phyloP scores from a whole-genome alignment of 768 basidiomycete species.

The Termitomyces sp. region DNA sequence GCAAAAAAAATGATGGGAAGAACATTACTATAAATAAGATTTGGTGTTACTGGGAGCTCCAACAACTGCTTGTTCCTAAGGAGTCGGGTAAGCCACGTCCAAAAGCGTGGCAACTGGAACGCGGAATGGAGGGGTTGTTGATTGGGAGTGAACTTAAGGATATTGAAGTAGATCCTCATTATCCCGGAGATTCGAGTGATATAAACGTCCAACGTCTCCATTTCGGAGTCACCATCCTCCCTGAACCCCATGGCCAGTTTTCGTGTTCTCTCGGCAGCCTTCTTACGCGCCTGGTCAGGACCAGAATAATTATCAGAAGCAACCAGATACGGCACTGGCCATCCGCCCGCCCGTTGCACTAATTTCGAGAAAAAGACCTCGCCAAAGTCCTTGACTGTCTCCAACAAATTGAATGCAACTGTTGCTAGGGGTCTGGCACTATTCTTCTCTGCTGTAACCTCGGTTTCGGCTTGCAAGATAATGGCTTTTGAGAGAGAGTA shows the following conservation, averaged over 20 bases:
- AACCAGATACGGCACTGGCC: constrained; percentile 72
- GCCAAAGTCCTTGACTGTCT: constrained; percentile 53
- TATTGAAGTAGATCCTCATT: constrained; percentile 83
- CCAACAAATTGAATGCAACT: constrained; percentile 70
- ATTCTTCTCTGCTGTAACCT: constrained; percentile 84
- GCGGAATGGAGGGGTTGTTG: constrained; percentile 42
- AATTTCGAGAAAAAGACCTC: constrained; percentile 82
- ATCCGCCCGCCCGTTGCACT: constrained; percentile 84
- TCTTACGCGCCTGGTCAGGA: constrained; percentile 37
- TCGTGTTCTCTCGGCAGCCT: constrained; percentile 37
- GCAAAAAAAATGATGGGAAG: not conserved
- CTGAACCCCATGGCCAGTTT: constrained; percentile 61
- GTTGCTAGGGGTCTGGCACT: constrained; percentile 82
- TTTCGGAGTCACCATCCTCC: constrained; percentile 32
- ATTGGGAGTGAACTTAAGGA: constrained; percentile 47
- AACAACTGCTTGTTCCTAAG: constrained; percentile 49
- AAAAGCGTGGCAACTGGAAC: constrained; percentile 63
- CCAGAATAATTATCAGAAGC: constrained; percentile 48
- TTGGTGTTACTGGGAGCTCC: constrained; percentile 56
- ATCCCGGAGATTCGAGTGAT: constrained; percentile 69
- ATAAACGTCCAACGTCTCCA: constrained; percentile 63
- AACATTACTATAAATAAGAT: constrained; percentile 64
- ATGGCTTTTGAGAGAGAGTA: constrained; percentile 89
- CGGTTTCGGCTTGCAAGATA: constrained; percentile 89
- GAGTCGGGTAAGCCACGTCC: constrained; percentile 72